Evolutionary conservation across 345 rosid species (phyloP).

Genomic region (Syzygium grande): DNA sequence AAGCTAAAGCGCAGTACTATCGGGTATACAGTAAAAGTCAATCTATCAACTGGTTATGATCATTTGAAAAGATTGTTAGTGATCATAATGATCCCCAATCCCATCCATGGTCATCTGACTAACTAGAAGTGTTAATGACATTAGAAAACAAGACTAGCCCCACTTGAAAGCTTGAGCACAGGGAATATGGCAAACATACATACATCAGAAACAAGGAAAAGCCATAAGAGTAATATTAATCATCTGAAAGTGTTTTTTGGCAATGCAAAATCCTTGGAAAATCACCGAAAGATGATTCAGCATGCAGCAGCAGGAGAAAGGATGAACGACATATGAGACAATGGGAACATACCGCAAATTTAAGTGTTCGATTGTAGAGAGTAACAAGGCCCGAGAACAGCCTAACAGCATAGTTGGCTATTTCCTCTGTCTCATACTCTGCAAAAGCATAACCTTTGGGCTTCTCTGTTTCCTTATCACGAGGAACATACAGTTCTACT

Average conservation of each 20-base stretch:
- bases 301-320: background rate
- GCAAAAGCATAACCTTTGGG: conserved; percentile 92
- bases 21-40: background rate
- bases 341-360: conserved; percentile 49
- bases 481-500: conserved; percentile 69
- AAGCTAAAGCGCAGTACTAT: background rate
- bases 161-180: background rate
- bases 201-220: background rate
- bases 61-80: background rate
- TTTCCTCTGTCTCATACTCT: conserved; percentile 72
- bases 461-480: conserved; percentile 73
- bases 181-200: background rate
- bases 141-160: background rate
- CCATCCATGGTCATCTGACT: background rate
- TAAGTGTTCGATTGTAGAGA: conserved; percentile 63
- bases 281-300: background rate
- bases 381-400: conserved; percentile 92
- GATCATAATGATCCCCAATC: background rate
- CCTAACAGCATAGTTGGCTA: conserved; percentile 89
- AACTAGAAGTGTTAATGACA: background rate
- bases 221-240: background rate
- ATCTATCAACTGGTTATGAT: background rate
- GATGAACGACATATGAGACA: background rate
- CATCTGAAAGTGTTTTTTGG: background rate
- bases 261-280: background rate